Evolutionary conservation across 257 asterid species (phyloP), one percentile per base, ranked within the genome.

Genomic region (Apocynum venetum): DNA sequence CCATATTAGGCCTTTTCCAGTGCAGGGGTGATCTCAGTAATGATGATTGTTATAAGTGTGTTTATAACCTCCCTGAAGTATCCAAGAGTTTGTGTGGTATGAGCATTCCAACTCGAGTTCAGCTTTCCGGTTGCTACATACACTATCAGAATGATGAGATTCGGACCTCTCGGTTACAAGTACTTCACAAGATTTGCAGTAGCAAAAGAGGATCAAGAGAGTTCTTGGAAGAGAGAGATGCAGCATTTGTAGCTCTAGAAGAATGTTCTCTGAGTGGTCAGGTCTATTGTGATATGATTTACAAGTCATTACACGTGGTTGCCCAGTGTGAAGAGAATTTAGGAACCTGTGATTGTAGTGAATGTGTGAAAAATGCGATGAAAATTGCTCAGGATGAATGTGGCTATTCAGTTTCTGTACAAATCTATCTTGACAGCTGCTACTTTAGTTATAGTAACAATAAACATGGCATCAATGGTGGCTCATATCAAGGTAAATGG

Each of bases 41-140:
- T 0, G 75, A 83, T 3, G 90, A 90, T 43, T 92, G 97, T 79
- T 73, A 71, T 61, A 78, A 40, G 31, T 92, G 97, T 60, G 89
- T 86, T 4, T 80, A 74, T 25, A 86, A 61, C 68, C 82, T 88
- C 64, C 78, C 86, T 0, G 59, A 71, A 56, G 38, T 87, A 38
- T 89, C 88, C 2, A 35, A 55, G 17, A 38, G 76, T 6, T 31
- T 81, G 2, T 90, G 97, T 57, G 88, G 91, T 4, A 19, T 53
- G 10, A 80, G 73, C 9, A 17, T 86, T 3, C 96, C 91, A 0
- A 83, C 87, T 68, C 80, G 94, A 73, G 87, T 92, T 77, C 97
- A 92, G 80, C 91, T 90, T 19, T 76, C 83, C 3, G 96, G 97
- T 2, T 92, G 97, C 72, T 88, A 83, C 43, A 73, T 86, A 40